phyloP scores from a whole-genome alignment of 495 filamentous ascomycete genomes.

The Podospora didyma region DNA sequence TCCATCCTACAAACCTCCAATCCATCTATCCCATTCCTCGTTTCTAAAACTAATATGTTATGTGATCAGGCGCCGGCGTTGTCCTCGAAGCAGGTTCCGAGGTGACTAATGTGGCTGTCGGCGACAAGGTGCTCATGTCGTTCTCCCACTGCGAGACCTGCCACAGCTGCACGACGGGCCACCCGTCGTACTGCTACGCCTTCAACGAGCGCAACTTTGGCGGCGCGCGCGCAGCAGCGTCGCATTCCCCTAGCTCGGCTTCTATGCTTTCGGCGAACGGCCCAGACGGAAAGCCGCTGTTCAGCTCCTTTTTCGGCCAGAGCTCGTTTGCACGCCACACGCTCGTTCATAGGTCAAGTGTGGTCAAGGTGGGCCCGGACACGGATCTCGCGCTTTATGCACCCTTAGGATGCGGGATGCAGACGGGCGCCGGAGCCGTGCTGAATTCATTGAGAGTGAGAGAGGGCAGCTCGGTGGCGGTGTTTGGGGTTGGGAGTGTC shows the following conservation, averaged over 20 bases:
- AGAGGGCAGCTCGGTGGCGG: conserved; percentile 59
- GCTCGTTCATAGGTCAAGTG: conserved; percentile 24
- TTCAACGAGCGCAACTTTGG: conserved; percentile 39
- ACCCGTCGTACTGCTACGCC: conserved; percentile 56
- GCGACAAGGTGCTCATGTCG: conserved; percentile 56
- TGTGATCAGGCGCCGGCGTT: conserved; percentile 56
- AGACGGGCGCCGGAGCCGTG: conserved; percentile 43
- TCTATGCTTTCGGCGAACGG: conserved; percentile 41
- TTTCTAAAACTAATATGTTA: too few species aligned
- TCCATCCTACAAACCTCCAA: background rate
- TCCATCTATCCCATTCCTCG: too few species aligned
- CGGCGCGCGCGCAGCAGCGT: conserved; percentile 20
- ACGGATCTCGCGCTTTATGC: conserved; percentile 33
- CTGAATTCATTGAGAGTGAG: conserved; percentile 36
- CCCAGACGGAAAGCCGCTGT: conserved; percentile 45
- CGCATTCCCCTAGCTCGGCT: background rate
- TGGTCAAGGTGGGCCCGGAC: conserved; percentile 26
- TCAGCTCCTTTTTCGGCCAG: conserved; percentile 56
- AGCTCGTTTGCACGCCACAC: conserved; percentile 41
- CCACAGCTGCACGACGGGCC: conserved; percentile 58
- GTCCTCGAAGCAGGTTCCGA: conserved; percentile 52
- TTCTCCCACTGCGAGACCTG: conserved; percentile 40
- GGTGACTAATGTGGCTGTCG: conserved; percentile 50
- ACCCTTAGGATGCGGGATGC: conserved; percentile 46
- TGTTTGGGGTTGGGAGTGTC: conserved; percentile 71